A percentile compares a stretch with the other conserved stretches of the same genome.
These are phyloP conservation scores for Casuarina equisetifolia DNA, from an alignment of 306 rosid genomes.

Conservation along the genomic window DNA sequence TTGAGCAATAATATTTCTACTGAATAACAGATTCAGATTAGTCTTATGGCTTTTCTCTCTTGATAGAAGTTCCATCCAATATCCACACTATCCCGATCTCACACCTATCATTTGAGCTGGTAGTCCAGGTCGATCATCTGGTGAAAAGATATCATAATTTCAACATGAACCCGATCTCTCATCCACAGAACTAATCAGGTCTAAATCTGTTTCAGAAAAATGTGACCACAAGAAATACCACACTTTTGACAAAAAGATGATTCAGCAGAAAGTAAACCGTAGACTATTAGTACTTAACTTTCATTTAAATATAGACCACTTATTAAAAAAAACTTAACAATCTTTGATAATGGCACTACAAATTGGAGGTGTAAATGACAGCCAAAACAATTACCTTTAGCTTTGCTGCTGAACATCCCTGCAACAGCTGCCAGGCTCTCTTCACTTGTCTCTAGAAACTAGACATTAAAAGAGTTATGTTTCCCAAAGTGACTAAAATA, in stretches of 20 bases:
- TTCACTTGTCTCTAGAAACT: constrained; percentile 90
- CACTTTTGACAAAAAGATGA: not conserved
- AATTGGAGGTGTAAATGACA: not conserved
- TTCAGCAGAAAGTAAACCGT: not conserved
- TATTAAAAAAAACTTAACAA: not conserved
- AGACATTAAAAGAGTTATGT: constrained; percentile 20
- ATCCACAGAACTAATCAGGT: not conserved
- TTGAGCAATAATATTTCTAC: not conserved
- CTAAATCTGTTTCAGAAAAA: not conserved
- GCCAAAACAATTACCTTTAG: constrained; percentile 69
- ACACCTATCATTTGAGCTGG: not conserved
- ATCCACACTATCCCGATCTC: not conserved
- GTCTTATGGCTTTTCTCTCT: not conserved
- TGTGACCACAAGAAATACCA: not conserved
- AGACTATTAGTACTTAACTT: not conserved
- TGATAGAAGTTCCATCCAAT: not conserved
- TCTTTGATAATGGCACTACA: not conserved
- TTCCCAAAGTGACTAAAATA: constrained; percentile 8
- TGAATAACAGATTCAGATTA: not conserved
- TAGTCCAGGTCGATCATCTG: not conserved
- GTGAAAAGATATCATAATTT: not conserved
- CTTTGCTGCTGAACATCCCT: constrained; percentile 99
- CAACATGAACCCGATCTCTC: not conserved
- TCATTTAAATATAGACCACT: not conserved
- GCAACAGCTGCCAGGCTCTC: constrained; percentile 99